Evolutionary conservation across 1,139 yeast species (phyloP), one percentile per base, ranked within the genome.

Genomic region (Debaryomyces udenii): DNA sequence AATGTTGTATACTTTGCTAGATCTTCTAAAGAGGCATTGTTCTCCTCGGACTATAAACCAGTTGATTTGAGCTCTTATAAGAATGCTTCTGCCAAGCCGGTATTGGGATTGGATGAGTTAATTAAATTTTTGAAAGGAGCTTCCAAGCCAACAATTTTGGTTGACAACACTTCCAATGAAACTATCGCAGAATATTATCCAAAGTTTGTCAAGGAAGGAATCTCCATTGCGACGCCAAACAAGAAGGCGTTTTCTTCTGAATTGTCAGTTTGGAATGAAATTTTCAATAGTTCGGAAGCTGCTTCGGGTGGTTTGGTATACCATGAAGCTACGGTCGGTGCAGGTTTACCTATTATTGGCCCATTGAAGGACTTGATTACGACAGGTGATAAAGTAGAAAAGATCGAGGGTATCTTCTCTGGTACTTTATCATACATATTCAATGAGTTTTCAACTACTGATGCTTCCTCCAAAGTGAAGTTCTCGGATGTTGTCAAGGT

Each of bases 311-410:
- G 95, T 28, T 74, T 91, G 49, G 96, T 90, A 34, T 91, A 89
- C 73, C 99, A 93, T 60, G 99, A 94, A 74, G 95, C 98, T 39
- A 88, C 98, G n/a, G 99, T 93, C 43, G 99, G 98, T 58, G 99
- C 99, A 31, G 99, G 98, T 42, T 77, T 94, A 61, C 99, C 99
- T 46, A 81, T 93, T 49, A 82, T 93, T 54, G 84, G 90, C 37
- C 88, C 97, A 41, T 74, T 93, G 58, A 85, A 82, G 58, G 99
- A 93, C 62, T 76, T 93, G 64, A 76, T 93, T 37, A 77, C 79
- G 48, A 93, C 99, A 41, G 99, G 99, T 49, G 99, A 93, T 65
- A 82, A 88, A 67, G 80, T 94, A 46, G 84, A 82, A 55, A 86
- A 83, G 61, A 86, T 93, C 52, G 98, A 93, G 69, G 99, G 99